Conservation (phyloP, 352 stramenopile species). For the Pythium guiyangense region DNA sequence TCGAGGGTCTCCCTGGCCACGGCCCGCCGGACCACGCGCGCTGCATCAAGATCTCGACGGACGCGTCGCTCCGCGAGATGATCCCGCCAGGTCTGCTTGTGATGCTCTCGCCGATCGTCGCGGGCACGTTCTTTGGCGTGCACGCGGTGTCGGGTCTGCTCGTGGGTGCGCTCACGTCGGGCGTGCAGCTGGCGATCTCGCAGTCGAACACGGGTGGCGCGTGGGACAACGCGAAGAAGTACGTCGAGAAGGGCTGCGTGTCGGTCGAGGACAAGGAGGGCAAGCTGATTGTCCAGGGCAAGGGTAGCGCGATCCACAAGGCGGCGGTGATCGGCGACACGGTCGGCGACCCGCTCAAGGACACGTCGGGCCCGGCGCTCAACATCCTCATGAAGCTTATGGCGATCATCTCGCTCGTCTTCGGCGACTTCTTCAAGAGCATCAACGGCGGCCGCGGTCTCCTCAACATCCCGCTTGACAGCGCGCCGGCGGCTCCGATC, state of each 20-base stretch:
- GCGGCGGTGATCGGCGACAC: conserved; percentile 97
- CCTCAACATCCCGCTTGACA: conserved; percentile 74
- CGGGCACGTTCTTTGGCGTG: conserved; percentile 98
- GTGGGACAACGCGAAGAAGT: conserved; percentile 99
- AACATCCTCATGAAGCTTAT: conserved; percentile 99
- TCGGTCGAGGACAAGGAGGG: conserved; percentile 90
- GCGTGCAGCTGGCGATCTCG: conserved; percentile 98
- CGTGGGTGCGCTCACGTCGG: conserved; percentile 93
- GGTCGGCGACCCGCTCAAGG: conserved; percentile 99
- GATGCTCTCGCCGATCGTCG: conserved; percentile 97
- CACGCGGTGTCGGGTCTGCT: conserved; percentile 97
- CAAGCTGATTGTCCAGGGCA: conserved; percentile 89
- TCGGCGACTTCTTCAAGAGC: conserved; percentile 98
- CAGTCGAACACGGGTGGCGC: conserved; percentile 99
- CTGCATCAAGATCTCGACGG: conserved; percentile 99
- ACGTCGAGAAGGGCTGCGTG: conserved; percentile 96
- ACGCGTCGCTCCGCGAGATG: conserved; percentile 98
- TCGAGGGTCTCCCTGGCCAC: conserved; percentile 91
- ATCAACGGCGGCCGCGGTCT: conserved; percentile 95
- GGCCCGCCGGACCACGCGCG: conserved; percentile 81
- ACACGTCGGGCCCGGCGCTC: conserved; percentile 98
- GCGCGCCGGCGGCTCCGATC: neutral
- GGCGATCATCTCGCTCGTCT: conserved; percentile 98
- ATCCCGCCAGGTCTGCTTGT: conserved; percentile 97
- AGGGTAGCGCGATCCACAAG: conserved; percentile 98